A percentile compares a stretch with the other conserved stretches of the same genome.
phyloP scores from a whole-genome alignment of 2,329 filamentous ascomycete species.

The Botrytis porri region DNA sequence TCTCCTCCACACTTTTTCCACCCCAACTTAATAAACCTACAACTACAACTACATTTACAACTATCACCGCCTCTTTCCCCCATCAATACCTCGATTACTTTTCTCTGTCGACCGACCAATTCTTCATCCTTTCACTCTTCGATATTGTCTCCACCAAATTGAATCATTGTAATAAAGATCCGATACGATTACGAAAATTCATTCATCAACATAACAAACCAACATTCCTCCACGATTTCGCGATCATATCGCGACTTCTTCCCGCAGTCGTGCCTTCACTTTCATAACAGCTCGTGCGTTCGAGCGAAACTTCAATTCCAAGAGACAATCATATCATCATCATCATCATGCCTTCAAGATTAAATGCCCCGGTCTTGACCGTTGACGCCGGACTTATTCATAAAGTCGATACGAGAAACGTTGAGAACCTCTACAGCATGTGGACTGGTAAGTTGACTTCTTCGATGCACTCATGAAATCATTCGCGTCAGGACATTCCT shows the following conservation, averaged over 20 bases:
- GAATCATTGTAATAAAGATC: background rate
- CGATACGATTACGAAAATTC: background rate
- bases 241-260: constrained; percentile 35
- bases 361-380: constrained; percentile 82
- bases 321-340: too few relatives aligned
- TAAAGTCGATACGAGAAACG: constrained; percentile 89
- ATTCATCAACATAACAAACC: background rate
- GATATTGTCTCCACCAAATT: background rate
- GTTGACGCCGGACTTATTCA: constrained; percentile 90
- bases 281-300: constrained; percentile 33
- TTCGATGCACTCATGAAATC: background rate
- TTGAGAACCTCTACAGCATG: constrained; percentile 92
- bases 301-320: constrained; percentile 30
- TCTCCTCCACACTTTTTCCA: background rate
- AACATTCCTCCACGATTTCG: constrained; percentile 21
- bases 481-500: constrained; percentile 12
- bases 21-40: background rate
- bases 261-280: constrained; percentile 33
- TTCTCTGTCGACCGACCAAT: background rate
- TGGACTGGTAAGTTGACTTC: constrained; percentile 73
- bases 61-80: too few relatives aligned
- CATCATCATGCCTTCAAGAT: constrained; percentile 75
- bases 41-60: background rate
- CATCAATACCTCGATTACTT: background rate
- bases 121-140: background rate